Evolutionary conservation across 2,329 filamentous ascomycete genomes (phyloP).

Genomic region (Aspergillus pseudotamarii): DNA sequence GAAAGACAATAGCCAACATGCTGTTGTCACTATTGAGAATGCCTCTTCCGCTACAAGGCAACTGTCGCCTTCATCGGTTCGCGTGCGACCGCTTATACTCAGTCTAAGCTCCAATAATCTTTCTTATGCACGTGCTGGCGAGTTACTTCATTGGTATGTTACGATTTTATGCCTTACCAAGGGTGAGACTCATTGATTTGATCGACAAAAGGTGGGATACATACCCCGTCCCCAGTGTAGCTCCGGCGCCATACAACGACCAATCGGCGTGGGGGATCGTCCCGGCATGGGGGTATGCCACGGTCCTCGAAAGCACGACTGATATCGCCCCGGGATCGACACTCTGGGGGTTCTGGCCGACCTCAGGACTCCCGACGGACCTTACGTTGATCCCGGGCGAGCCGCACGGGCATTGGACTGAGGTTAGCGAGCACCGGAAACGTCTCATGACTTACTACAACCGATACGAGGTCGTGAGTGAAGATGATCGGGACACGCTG

Average conservation of each 20-base stretch:
- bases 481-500: constrained; percentile 8
- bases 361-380: constrained; percentile 35
- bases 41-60: neutral
- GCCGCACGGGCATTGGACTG: constrained; percentile 35
- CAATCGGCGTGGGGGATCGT: constrained; percentile 47
- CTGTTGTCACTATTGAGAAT: constrained; percentile 1
- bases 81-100: constrained; percentile 13
- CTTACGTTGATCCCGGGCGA: constrained; percentile 36
- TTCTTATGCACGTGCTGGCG: constrained; percentile 19
- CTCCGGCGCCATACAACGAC: constrained; percentile 36
- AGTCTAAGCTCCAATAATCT: constrained; percentile 22
- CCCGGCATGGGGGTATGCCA: constrained; percentile 52
- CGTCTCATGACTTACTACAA: constrained; percentile 50
- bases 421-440: constrained; percentile 40
- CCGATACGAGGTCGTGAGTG: constrained; percentile 34
- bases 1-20: constrained; percentile 9
- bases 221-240: constrained; percentile 43
- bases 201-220: constrained; percentile 41
- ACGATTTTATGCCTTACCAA: neutral
- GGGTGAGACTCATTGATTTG: neutral
- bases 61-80: constrained; percentile 16
- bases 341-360: constrained; percentile 50
- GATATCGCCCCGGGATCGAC: constrained; percentile 35
- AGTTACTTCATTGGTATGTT: constrained; percentile 12
- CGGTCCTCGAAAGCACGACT: constrained; percentile 45